These are phyloP conservation scores for Botryotinia narcissicola DNA, from an alignment of 2,329 filamentous ascomycete genomes.

Conservation along the genomic window DNA sequence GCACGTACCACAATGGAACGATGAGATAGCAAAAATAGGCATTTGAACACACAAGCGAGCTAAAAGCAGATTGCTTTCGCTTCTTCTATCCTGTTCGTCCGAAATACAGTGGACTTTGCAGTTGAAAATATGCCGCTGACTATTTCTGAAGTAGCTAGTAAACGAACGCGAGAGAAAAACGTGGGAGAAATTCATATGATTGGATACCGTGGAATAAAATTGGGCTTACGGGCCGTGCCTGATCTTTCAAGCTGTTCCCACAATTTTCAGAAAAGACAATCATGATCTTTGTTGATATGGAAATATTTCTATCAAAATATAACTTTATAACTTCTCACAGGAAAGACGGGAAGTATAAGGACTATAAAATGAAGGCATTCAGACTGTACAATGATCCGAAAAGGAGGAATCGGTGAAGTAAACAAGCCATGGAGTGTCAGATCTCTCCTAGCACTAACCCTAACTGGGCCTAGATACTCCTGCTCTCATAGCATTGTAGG, in stretches of 20 bases:
- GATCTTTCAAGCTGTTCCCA: background rate
- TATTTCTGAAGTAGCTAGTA: constrained; percentile 5
- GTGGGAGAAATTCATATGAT: background rate
- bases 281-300: background rate
- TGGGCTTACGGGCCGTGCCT: background rate
- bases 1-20: background rate
- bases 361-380: background rate
- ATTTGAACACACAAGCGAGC: background rate
- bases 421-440: background rate
- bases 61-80: background rate
- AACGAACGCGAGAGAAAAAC: background rate
- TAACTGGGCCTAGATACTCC: background rate
- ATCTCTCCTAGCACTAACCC: background rate
- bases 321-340: background rate
- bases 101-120: background rate
- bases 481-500: background rate
- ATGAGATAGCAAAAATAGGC: background rate
- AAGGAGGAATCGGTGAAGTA: background rate
- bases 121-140: background rate
- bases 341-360: background rate
- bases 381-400: background rate
- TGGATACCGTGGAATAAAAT: background rate
- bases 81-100: background rate
- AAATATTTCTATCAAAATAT: background rate
- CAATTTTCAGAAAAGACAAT: background rate